A percentile compares a stretch with the other conserved stretches of the same genome.
Evolutionary conservation across 2,329 filamentous ascomycete species (phyloP).

Genomic region (Akanthomyces dipterigenus): DNA sequence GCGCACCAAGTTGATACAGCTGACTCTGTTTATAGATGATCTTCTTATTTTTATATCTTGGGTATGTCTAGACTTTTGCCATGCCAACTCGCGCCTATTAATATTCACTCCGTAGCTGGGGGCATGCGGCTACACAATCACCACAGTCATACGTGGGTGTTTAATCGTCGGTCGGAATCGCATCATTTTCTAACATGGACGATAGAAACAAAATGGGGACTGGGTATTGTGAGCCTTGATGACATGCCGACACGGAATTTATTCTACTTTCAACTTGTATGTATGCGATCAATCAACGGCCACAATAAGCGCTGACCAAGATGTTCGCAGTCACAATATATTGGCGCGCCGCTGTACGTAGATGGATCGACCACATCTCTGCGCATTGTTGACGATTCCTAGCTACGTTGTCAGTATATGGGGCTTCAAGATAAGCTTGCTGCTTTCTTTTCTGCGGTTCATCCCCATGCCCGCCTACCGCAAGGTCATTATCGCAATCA

Average conservation of each 20-base stretch:
- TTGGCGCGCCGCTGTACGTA: slow-evolving; percentile 35
- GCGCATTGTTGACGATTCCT: not conserved
- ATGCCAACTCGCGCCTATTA: too few relatives aligned
- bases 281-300: not conserved
- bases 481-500: slow-evolving; percentile 26
- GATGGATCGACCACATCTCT: not conserved
- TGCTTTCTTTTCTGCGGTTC: slow-evolving; percentile 39
- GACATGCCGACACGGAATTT: slow-evolving; percentile 33
- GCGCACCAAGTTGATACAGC: not conserved
- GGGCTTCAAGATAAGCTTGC: slow-evolving; percentile 39
- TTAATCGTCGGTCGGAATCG: not conserved
- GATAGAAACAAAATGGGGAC: slow-evolving; percentile 38
- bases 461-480: slow-evolving; percentile 31
- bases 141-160: slow-evolving; percentile 30
- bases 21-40: not conserved
- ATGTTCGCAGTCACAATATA: slow-evolving; percentile 28
- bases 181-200: not conserved
- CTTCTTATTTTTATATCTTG: not conserved
- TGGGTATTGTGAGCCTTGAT: slow-evolving; percentile 28
- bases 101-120: slow-evolving; percentile 18
- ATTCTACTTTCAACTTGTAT: slow-evolving; percentile 30
- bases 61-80: not conserved
- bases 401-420: slow-evolving; percentile 37
- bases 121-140: slow-evolving; percentile 27
- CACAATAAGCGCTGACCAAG: not conserved